phyloP scores from a whole-genome alignment of 306 rosid species.

The Cucurbita argyrosperma region DNA sequence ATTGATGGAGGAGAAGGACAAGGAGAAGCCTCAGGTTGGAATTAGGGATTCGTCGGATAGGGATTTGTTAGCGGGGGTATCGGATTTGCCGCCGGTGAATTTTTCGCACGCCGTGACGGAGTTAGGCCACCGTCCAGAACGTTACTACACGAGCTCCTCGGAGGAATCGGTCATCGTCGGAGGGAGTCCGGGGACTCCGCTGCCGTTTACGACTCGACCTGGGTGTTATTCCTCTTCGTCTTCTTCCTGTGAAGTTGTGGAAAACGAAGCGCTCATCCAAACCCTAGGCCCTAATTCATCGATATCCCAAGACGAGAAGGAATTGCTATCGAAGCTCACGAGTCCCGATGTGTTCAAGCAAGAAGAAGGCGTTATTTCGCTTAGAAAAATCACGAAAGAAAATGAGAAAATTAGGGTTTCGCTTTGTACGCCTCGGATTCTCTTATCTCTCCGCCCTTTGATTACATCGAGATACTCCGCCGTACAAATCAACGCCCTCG shows the following conservation, averaged over 20 bases:
- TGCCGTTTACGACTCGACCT: slow-evolving; percentile 61
- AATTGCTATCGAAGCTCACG: slow-evolving; percentile 23
- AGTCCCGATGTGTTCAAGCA: slow-evolving; percentile 54
- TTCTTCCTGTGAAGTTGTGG: slow-evolving; percentile 41
- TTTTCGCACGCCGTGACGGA: slow-evolving; percentile 84
- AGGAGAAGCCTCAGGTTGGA: slow-evolving; percentile 24
- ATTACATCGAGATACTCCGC: slow-evolving; percentile 39
- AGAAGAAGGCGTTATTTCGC: slow-evolving; percentile 43
- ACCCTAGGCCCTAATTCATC: slow-evolving; percentile 18
- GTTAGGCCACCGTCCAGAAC: slow-evolving; percentile 40
- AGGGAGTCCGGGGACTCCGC: slow-evolving; percentile 46
- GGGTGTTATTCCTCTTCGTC: slow-evolving; percentile 48
- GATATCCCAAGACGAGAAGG: slow-evolving; percentile 36
- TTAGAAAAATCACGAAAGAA: slow-evolving; percentile 45
- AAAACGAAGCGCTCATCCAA: slow-evolving; percentile 21
- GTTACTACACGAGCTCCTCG: slow-evolving; percentile 32
- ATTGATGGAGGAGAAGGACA: slow-evolving; percentile 23
- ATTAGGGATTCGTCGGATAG: slow-evolving; percentile 67
- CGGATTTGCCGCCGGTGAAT: slow-evolving; percentile 44
- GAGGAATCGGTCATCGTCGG: slow-evolving; percentile 28
- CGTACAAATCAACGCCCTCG: slow-evolving; percentile 74
- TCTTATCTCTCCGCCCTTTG: slow-evolving; percentile 25
- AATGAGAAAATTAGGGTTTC: slow-evolving; percentile 40
- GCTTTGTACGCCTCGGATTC: slow-evolving; percentile 43
- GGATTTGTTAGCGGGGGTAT: slow-evolving; percentile 48